These are phyloP conservation scores for Lecanosticta acicola DNA, from an alignment of 2,329 filamentous ascomycete genomes.

Conservation along the genomic window DNA sequence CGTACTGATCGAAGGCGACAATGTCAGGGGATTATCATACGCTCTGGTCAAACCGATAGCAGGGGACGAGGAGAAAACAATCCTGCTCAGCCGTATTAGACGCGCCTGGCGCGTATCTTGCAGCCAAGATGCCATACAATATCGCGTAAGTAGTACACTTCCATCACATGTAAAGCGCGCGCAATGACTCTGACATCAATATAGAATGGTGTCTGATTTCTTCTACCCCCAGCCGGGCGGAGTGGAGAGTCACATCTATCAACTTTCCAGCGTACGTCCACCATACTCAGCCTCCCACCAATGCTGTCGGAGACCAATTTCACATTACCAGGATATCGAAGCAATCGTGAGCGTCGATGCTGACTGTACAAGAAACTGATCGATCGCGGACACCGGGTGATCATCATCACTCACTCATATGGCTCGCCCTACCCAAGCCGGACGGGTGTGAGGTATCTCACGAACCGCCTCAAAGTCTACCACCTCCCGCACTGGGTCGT, in stretches of 20 bases:
- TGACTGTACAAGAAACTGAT: conserved; percentile 66
- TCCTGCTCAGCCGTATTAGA: too few species aligned
- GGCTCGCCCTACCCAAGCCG: conserved; percentile 51
- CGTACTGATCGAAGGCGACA: too few species aligned
- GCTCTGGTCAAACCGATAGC: too few species aligned
- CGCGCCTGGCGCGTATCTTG: background rate
- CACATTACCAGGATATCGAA: too few species aligned
- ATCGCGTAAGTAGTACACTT: conserved; percentile 51
- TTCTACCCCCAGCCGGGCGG: conserved; percentile 97
- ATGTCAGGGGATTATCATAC: too few species aligned
- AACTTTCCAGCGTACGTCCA: conserved; percentile 65
- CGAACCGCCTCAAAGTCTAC: conserved; percentile 97
- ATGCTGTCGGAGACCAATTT: too few species aligned
- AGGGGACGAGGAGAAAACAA: too few species aligned
- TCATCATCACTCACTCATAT: conserved; percentile 95
- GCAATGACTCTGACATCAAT: conserved; percentile 20
- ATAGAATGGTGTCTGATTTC: conserved; percentile 93
- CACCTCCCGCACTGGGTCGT: conserved; percentile 95
- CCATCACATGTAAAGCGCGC: too few species aligned
- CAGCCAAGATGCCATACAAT: conserved; percentile 57
- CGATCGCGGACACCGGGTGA: conserved; percentile 94
- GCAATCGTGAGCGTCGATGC: background rate
- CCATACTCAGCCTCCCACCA: conserved; percentile 12
- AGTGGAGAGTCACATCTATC: conserved; percentile 97
- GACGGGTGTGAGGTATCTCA: conserved; percentile 88